These are phyloP conservation scores for Bisporella sp. DNA, from an alignment of 2,329 filamentous ascomycete species.

Conservation along the genomic window DNA sequence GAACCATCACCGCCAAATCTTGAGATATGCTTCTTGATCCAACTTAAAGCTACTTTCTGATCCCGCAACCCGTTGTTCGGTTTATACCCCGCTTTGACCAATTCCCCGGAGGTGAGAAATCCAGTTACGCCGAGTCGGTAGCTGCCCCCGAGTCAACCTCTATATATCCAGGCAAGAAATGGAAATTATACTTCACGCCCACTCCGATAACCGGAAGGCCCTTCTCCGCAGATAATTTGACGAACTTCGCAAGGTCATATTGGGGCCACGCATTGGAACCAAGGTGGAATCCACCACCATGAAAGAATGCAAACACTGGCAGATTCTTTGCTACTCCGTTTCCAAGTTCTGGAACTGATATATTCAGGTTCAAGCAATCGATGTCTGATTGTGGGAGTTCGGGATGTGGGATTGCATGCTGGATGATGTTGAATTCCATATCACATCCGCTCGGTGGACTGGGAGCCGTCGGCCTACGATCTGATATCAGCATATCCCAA, in stretches of 20 bases:
- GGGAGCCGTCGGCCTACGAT: neutral
- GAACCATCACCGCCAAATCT: conserved; percentile 49
- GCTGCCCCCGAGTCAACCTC: conserved; percentile 7
- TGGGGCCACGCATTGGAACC: conserved; percentile 46
- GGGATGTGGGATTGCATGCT: conserved; percentile 36
- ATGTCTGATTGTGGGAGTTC: conserved; percentile 37
- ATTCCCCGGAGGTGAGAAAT: conserved; percentile 40
- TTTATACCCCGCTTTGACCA: conserved; percentile 40
- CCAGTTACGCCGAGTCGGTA: conserved; percentile 38
- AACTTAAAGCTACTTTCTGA: conserved; percentile 47
- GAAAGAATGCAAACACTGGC: conserved; percentile 45
- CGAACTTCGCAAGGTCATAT: conserved; percentile 32
- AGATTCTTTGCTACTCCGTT: conserved; percentile 26
- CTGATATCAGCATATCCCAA: too few species aligned
- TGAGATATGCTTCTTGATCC: conserved; percentile 49
- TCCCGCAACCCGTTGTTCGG: conserved; percentile 48
- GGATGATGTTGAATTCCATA: conserved; percentile 40
- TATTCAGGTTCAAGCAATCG: conserved; percentile 45
- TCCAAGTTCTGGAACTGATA: conserved; percentile 39
- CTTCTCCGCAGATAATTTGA: neutral
- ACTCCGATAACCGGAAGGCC: neutral
- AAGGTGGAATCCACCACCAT: conserved; percentile 42
- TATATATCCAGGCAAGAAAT: too few species aligned
- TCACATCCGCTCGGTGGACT: conserved; percentile 31
- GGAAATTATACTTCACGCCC: neutral